phyloP scores from a whole-genome alignment of 2,329 filamentous ascomycete species.

The Cytospora piceae region DNA sequence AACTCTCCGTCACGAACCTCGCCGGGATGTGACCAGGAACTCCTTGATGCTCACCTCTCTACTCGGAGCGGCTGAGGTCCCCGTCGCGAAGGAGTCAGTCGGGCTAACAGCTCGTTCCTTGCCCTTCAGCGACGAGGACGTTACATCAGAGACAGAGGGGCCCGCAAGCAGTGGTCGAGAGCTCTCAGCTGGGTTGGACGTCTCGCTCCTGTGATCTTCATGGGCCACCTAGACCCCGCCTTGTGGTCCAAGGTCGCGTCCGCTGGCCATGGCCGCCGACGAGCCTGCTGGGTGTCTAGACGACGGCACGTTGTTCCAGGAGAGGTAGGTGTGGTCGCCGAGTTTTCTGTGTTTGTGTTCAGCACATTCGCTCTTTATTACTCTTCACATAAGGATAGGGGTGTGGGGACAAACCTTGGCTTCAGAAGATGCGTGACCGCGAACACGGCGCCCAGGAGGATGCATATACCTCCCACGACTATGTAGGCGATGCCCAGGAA shows the following conservation, averaged over 20 bases:
- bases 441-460: conserved; percentile 85
- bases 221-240: conserved; percentile 29
- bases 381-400: background rate
- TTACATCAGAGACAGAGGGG: conserved; percentile 10
- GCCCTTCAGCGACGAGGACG: conserved; percentile 4
- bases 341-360: conserved; percentile 71
- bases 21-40: conserved; percentile 9
- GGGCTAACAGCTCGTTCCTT: conserved; percentile 14
- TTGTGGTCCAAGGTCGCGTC: conserved; percentile 55
- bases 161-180: conserved; percentile 24
- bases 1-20: background rate
- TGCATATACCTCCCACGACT: conserved; percentile 90
- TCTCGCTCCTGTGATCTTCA: conserved; percentile 16
- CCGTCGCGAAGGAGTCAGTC: conserved; percentile 10
- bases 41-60: conserved; percentile 18
- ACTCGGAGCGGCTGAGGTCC: conserved; percentile 9
- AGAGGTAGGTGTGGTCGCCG: conserved; percentile 95
- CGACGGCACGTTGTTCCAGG: conserved; percentile 75
- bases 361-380: background rate
- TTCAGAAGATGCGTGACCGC: conserved; percentile 89
- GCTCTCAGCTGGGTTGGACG: conserved; percentile 19
- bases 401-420: conserved; percentile 66
- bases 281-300: conserved; percentile 47
- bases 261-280: conserved; percentile 52
- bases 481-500: conserved; percentile 97